Evolutionary conservation across 108 stramenopile species (phyloP), one percentile per base, ranked within the genome.

Genomic region (Pseudonitzschia multiseries): DNA sequence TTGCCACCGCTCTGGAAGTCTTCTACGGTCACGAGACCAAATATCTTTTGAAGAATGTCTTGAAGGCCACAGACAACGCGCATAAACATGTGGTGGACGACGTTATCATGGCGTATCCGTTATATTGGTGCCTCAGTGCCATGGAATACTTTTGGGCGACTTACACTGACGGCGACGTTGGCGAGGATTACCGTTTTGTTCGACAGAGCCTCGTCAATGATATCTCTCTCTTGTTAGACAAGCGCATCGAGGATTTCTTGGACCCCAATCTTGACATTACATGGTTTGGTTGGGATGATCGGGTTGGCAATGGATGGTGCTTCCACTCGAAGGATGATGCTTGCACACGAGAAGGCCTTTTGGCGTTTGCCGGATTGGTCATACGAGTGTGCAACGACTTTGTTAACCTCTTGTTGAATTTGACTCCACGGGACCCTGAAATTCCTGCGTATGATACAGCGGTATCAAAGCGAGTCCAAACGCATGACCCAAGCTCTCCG

Each of bases 241-340:
- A 46, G 26, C 69, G 71, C 17, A 71, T 77, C n/a, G 17, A 77
- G 5, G 79, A 75, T 46, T 80, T 80, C 52, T 74, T 79, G 56
- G 44, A 68, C 18, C 65, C 71, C n/a, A 52, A 48, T 3, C 71
- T 80, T 33, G 70, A 79, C 46, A 80, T 83, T 57, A 73, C 68
- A 9, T 83, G 79, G 76, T 71, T 76, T 67, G 83, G 83, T 36
- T 83, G 83, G 83, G 83, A 83, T 64, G 83, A 83, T 70, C 54
- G 83, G 40, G 15, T 83, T 4, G 79, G 76, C 2, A 79, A 75
- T 50, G 83, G 83, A 1, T 83, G 79, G 79, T 83, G 83, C 53
- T 82, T 78, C 71, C 77, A 78, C 53, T n/a, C 54, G 24, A 72
- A 77, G 21, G 48, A 74, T 40, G 82, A 79, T 51, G 32, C 8